Percentiles rank a stretch among this genome's conserved stretches.
Evolutionary conservation across 2,329 filamentous ascomycete species (phyloP).

Genomic region (Dissoconium aciculare): DNA sequence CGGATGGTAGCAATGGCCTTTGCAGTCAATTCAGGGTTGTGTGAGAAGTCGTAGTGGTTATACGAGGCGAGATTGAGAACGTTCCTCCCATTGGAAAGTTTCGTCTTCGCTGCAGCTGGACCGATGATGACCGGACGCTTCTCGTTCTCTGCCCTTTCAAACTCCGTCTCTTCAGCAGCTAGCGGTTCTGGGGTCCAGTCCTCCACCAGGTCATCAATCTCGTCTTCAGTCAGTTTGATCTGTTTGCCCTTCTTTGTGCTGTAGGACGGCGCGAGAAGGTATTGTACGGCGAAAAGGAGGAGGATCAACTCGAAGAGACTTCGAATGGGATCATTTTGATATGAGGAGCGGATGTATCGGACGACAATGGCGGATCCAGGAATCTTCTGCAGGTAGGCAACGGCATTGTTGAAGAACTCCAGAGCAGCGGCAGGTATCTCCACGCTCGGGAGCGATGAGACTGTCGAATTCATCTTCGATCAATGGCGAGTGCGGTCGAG

Average conservation of each 20-base stretch:
- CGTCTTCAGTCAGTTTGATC: conserved; percentile 80
- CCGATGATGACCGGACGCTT: conserved; percentile 77
- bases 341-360: conserved; percentile 91
- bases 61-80: conserved; percentile 88
- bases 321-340: conserved; percentile 91
- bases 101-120: conserved; percentile 77
- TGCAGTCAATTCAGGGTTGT: conserved; percentile 82
- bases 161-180: conserved; percentile 54
- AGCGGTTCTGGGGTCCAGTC: conserved; percentile 94
- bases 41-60: conserved; percentile 96
- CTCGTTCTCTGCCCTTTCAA: conserved; percentile 72
- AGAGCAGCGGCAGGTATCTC: conserved; percentile 40
- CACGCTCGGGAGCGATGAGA: conserved; percentile 30
- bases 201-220: conserved; percentile 92
- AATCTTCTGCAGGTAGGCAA: conserved; percentile 62
- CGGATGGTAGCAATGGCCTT: conserved; percentile 88
- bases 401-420: conserved; percentile 40
- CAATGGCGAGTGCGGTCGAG: too few relatives aligned
- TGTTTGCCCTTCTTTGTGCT: conserved; percentile 81
- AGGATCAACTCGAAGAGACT: conserved; percentile 86
- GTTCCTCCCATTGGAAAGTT: conserved; percentile 59
- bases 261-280: conserved; percentile 82
- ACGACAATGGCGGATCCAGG: conserved; percentile 88
- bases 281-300: conserved; percentile 88
- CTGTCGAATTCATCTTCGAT: conserved; percentile 13